Evolutionary conservation across 768 basidiomycete genomes (phyloP).

Genomic region (Termitomyces sp.): DNA sequence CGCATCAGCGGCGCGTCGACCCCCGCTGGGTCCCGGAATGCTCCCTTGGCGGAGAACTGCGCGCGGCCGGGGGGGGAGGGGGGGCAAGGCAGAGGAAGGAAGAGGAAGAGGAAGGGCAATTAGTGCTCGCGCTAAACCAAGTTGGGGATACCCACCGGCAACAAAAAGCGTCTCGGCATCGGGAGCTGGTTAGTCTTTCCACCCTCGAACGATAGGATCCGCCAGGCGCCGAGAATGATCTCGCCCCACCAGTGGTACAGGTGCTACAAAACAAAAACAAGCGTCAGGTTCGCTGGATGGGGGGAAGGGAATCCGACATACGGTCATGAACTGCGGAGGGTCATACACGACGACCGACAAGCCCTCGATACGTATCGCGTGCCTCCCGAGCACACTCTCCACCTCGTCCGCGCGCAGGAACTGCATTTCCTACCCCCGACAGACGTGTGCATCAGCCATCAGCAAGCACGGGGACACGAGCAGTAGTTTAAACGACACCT

Average conservation of each 20-base stretch:
- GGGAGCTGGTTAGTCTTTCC: slow-evolving; percentile 13
- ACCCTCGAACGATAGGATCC: slow-evolving; percentile 28
- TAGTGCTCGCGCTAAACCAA: too few species aligned
- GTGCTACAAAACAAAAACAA: slow-evolving; percentile 22
- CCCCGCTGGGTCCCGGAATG: slow-evolving; percentile 56
- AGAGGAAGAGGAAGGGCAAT: too few species aligned
- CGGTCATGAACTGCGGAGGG: slow-evolving; percentile 19
- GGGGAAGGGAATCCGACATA: slow-evolving; percentile 5
- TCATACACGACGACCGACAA: slow-evolving; percentile 24
- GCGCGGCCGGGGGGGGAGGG: too few species aligned
- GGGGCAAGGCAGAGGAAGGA: too few species aligned
- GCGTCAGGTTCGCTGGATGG: not conserved
- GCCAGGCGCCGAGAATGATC: slow-evolving; percentile 36
- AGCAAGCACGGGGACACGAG: not conserved
- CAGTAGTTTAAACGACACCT: slow-evolving; percentile 4
- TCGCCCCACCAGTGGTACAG: slow-evolving; percentile 45
- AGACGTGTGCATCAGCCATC: not conserved
- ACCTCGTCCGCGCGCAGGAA: slow-evolving; percentile 18
- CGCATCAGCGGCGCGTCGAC: slow-evolving; percentile 62
- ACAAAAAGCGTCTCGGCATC: slow-evolving; percentile 26
- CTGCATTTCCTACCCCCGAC: slow-evolving; percentile 21
- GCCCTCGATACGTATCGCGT: slow-evolving; percentile 17
- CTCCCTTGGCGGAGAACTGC: slow-evolving; percentile 19
- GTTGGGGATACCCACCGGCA: slow-evolving; percentile 24
- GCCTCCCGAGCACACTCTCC: slow-evolving; percentile 16